Base-by-base conservation (phyloP, 1,284 basidiomycete species). In the Kwoniella shivajii region DNA sequence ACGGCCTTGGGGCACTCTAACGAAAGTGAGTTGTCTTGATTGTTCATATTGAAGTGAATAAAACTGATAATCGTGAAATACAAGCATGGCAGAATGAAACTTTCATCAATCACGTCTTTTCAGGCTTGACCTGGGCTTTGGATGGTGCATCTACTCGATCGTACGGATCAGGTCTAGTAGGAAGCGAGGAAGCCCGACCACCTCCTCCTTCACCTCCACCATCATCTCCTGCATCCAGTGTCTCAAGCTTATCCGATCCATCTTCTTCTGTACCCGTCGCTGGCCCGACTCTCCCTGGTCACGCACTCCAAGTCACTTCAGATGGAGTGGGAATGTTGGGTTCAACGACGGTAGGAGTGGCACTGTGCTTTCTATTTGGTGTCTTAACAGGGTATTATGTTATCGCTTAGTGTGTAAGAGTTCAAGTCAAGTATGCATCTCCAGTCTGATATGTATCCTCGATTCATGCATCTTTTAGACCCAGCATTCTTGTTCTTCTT, bases 1-100 rank as follows among this genome's bases (percentile, higher is more conserved):
- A 90, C 89, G 0, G 85, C 85, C 55, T 80, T 91, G 1, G 89
- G 89, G 2, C 89, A 92, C 69, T 72, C 84, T 57, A 86, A 84
- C 66, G 83, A 86, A 66, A 88, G 74, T 74, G 33, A 45, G 72
- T 65, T 16, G 24, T 6, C 6, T 10, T 9, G 3, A n/a, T 5
- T 6, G 45, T 6, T 4, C 11, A 34, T 36, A n/a, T 38, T 44
- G 27, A 59, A 30, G 24, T 10, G 14, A 7, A 20, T 20, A 47
- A n/a, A 34, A 30, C 30, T 49, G 34, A 49, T 26, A 38, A 31
- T 37, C 34, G 24, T 13, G 2, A 22, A 37, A 13, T 24, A n/a
- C 3, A 38, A 72, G 70, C 72, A 33, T 78, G 70, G 60, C 63
- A 86, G 81, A 81, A 89, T 63, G 73, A 83, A 4, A 72, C 83